Base-by-base conservation (phyloP, 176 grass and related monocot genomes). In the Phoenix dactylifera region DNA sequence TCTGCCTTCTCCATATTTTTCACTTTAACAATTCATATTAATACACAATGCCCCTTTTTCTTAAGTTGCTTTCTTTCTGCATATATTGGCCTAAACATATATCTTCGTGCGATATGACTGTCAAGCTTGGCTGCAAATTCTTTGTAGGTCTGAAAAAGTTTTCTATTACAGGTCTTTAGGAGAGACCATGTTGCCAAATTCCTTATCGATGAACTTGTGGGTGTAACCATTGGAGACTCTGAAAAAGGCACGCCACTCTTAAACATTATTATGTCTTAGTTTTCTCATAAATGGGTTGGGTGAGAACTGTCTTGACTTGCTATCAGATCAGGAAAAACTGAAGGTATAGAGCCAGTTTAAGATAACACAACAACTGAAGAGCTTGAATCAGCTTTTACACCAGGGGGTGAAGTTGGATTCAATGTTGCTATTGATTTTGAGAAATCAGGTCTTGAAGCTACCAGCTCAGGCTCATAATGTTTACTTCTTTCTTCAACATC, bases 111-210 rank as follows among this genome's bases (percentile, higher is more conserved):
- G 26, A 28, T 28, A 28, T 4, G 5, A 28, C 5, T 4, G 5
- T 28, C 4, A 28, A 4, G 26, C 26, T 28, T 28, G 4, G 26
- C 26, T 28, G 25, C 0, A 63, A 69, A 57, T 15, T 65, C 57
- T 30, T 25, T 69, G 35, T 59, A 90, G 87, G 78, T 90, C 64
- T 78, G 78, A 51, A 90, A 63, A 67, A 90, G 68, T 72, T 82
- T 79, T 44, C 64, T 90, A 20, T 58, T 82, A 55, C 72, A 82
- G 52, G 85, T 90, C 72, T 75, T 90, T 7, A 82, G 87, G 54
- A 85, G 65, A 74, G 77, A 80, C 72, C 75, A 82, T 50, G 82
- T 85, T 63, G 85, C 75, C 15, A 90, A 85, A 50, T 89, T 89
- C 55, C 69, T 85, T 52, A 76, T 85, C 30, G 72, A 79, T 62